phyloP scores from a whole-genome alignment of 208 protist genomes.

The Wallacemonas sp. region DNA sequence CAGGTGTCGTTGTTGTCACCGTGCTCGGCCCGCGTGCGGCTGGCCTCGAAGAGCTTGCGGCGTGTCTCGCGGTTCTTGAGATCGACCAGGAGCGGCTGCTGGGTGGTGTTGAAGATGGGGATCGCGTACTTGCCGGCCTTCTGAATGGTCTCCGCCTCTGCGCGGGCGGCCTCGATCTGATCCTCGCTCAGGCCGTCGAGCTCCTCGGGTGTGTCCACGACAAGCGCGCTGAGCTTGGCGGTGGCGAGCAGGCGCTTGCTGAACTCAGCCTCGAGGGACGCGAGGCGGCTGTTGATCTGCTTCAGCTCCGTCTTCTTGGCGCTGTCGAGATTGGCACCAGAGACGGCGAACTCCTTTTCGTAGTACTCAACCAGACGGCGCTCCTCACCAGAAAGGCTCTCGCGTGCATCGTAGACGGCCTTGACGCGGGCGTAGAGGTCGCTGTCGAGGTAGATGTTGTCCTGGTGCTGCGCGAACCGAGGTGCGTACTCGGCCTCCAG shows the following conservation, averaged over 20 bases:
- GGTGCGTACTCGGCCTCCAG: slow-evolving; percentile 45
- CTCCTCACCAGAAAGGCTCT: slow-evolving; percentile 37
- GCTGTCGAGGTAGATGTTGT: slow-evolving; percentile 49
- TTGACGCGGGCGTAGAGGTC: slow-evolving; percentile 45
- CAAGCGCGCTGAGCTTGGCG: slow-evolving; percentile 31
- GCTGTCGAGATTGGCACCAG: slow-evolving; percentile 35
- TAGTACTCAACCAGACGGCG: slow-evolving; percentile 34
- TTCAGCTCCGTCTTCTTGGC: slow-evolving; percentile 40
- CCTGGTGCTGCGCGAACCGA: slow-evolving; percentile 36
- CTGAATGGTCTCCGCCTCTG: slow-evolving; percentile 33
- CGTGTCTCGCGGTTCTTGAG: slow-evolving; percentile 46
- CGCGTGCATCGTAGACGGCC: slow-evolving; percentile 29
- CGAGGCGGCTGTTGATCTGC: slow-evolving; percentile 43
- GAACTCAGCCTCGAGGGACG: slow-evolving; percentile 38
- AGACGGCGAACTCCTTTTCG: slow-evolving; percentile 35
- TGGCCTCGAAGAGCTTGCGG: slow-evolving; percentile 43
- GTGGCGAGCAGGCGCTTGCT: slow-evolving; percentile 36
- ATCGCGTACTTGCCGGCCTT: slow-evolving; percentile 49
- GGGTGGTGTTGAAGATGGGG: slow-evolving; percentile 49
- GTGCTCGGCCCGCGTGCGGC: slow-evolving; percentile 22
- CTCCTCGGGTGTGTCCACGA: slow-evolving; percentile 36
- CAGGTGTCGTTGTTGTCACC: slow-evolving; percentile 34
- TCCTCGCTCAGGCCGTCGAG: slow-evolving; percentile 45
- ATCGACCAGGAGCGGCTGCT: slow-evolving; percentile 43
- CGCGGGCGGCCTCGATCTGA: slow-evolving; percentile 30